Evolutionary conservation across 2,329 filamentous ascomycete genomes (phyloP).

Genomic region (Dothidotthia symphoricarpi): DNA sequence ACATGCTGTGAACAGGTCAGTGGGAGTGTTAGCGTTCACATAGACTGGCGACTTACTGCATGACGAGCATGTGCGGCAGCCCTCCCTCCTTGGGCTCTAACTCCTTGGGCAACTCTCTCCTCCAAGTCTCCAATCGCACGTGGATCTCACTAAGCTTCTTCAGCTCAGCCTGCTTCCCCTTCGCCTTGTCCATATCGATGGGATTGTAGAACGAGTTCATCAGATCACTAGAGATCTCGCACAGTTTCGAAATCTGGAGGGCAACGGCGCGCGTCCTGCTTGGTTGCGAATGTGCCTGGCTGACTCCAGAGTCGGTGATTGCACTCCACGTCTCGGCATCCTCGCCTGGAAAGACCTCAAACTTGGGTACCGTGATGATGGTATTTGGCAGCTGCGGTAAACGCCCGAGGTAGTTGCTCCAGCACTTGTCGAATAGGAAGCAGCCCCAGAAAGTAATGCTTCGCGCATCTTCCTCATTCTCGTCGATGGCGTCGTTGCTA

Average conservation of each 20-base stretch:
- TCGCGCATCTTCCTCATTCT: slow-evolving; percentile 84
- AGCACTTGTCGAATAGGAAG: slow-evolving; percentile 97
- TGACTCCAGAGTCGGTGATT: slow-evolving; percentile 80
- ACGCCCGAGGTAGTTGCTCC: slow-evolving; percentile 94
- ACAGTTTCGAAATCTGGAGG: slow-evolving; percentile 76
- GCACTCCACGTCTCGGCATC: slow-evolving; percentile 84
- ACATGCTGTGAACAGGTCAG: slow-evolving; percentile 67
- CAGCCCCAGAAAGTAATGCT: slow-evolving; percentile 96
- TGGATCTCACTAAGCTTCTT: slow-evolving; percentile 93
- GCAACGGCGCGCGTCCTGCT: slow-evolving; percentile 71
- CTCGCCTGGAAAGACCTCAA: slow-evolving; percentile 86
- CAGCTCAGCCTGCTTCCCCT: slow-evolving; percentile 77
- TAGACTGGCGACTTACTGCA: slow-evolving; percentile 71
- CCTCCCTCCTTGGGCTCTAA: slow-evolving; percentile 87
- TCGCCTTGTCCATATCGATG: slow-evolving; percentile 56
- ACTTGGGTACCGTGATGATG: slow-evolving; percentile 80
- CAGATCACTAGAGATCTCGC: slow-evolving; percentile 91
- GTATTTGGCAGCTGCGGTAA: slow-evolving; percentile 80
- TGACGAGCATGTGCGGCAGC: slow-evolving; percentile 74
- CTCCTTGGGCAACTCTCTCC: slow-evolving; percentile 76
- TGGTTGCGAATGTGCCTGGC: slow-evolving; percentile 70
- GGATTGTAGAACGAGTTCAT: slow-evolving; percentile 91
- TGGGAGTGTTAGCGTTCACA: not conserved
- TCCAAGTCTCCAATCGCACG: slow-evolving; percentile 85
- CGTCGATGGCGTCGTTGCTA: slow-evolving; percentile 59